phyloP scores from a whole-genome alignment of 495 filamentous ascomycete species.

The Penicillium taxi region DNA sequence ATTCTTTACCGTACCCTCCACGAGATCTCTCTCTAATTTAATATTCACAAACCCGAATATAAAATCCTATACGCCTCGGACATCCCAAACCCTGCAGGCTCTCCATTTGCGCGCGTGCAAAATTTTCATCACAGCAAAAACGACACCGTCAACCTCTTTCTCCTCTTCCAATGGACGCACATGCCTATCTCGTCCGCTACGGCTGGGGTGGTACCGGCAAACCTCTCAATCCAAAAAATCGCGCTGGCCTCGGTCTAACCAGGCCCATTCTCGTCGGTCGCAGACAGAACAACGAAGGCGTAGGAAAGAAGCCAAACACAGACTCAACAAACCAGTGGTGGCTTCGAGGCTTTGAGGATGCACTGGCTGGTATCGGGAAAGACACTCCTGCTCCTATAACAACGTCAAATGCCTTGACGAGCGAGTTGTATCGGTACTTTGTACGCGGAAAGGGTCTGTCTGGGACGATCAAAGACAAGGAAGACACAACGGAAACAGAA shows the following conservation, averaged over 20 bases:
- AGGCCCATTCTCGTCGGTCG: slow-evolving; percentile 60
- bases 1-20: background rate
- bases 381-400: slow-evolving; percentile 33
- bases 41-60: slow-evolving; percentile 1
- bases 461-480: slow-evolving; percentile 51
- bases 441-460: slow-evolving; percentile 63
- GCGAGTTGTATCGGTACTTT: slow-evolving; percentile 74
- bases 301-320: slow-evolving; percentile 60
- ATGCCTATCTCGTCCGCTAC: slow-evolving; percentile 63
- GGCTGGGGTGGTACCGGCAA: slow-evolving; percentile 74
- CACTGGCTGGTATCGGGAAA: slow-evolving; percentile 54
- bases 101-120: background rate
- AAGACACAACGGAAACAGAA: slow-evolving; percentile 2
- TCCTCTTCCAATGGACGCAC: slow-evolving; percentile 49
- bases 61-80: too few species aligned
- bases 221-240: slow-evolving; percentile 59
- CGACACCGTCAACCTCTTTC: background rate
- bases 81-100: too few species aligned
- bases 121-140: background rate
- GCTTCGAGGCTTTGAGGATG: slow-evolving; percentile 72
- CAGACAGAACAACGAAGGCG: slow-evolving; percentile 59
- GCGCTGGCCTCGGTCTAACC: slow-evolving; percentile 54
- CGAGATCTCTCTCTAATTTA: background rate
- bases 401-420: slow-evolving; percentile 32
- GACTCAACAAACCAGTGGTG: slow-evolving; percentile 57